phyloP scores from a whole-genome alignment of 1,284 basidiomycete species.

The Coniferiporia sulphurascens region DNA sequence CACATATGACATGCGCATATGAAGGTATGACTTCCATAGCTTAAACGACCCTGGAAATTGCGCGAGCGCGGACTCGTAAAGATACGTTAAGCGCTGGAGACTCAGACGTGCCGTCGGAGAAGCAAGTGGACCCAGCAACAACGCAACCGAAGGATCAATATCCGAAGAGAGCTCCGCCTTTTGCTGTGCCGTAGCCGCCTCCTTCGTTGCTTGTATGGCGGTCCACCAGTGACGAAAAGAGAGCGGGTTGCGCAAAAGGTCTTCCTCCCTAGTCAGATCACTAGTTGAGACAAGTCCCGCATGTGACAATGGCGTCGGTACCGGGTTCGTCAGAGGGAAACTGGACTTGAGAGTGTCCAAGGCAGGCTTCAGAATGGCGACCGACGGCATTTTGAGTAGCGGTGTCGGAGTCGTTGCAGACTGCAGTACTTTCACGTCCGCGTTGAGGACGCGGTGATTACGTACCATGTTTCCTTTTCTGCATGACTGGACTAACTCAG shows the following conservation, averaged over 20 bases:
- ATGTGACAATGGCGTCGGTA: constrained; percentile 78
- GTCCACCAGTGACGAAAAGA: constrained; percentile 92
- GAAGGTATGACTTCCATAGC: constrained; percentile 92
- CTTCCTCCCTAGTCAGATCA: constrained; percentile 90
- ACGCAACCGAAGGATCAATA: constrained; percentile 42
- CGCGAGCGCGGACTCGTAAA: constrained; percentile 88
- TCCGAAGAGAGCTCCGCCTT: constrained; percentile 49
- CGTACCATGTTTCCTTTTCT: neutral
- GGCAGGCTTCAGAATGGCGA: constrained; percentile 39
- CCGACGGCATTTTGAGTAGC: constrained; percentile 45
- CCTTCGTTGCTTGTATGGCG: constrained; percentile 76
- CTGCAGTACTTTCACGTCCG: neutral
- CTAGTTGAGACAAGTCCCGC: constrained; percentile 69
- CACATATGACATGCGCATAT: constrained; percentile 81
- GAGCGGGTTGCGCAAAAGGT: constrained; percentile 88
- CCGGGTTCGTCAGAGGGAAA: constrained; percentile 83
- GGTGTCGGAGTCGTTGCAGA: neutral
- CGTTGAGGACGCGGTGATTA: constrained; percentile 1
- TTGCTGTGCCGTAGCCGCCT: constrained; percentile 53
- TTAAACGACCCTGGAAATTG: constrained; percentile 91
- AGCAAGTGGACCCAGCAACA: constrained; percentile 69
- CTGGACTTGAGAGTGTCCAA: constrained; percentile 49
- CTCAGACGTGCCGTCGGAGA: constrained; percentile 68
- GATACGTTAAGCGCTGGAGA: constrained; percentile 80
- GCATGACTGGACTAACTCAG: neutral